Evolutionary conservation across 2,329 filamentous ascomycete species (phyloP), one percentile per base, ranked within the genome.

Genomic region (Ramichloridium luteum): DNA sequence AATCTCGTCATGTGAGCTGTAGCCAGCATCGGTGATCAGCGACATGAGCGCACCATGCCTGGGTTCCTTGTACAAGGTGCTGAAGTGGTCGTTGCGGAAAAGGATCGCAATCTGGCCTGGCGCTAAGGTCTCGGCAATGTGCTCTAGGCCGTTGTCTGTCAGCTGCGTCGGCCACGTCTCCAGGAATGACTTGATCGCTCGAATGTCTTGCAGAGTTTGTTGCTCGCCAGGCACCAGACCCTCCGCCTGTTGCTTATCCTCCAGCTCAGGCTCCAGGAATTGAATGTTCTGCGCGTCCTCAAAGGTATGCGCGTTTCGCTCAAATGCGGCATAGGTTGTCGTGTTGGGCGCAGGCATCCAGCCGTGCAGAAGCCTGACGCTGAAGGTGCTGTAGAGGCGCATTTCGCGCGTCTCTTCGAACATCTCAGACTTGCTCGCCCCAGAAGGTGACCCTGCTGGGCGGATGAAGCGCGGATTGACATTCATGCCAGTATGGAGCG

Each of bases 1-100:
- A 9, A 98, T 76, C 53, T 96, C 88, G 11, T 85, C 79, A 45
- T 94, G 84, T 6, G 68, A 72, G 8, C 80, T 77, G 50, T 93
- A 98, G 1, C 90, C 90, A 15, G 84, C 80, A 52, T 98, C 90
- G 0, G 90, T 96, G 10, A 98, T 85, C 3, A 98, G 62, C 0
- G 81, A 84, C 41, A 88, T 72, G 1, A 96, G 67, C 43, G 81
- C 70, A 25, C 74, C 67, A 1, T 77, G 83, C 27, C 76, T 64
- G 0, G 88, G 84, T 46, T 96, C 84, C 38, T 86, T 83, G 57
- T 93, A 93, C 0, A 98, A 57, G 0, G 88, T 96, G 25, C 84
- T 85, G 51, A 98, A 98, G 54, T 98, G 90, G 50, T 98, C 88
- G 48, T 98, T 98, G 15, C 90, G 74, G 62, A 98, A 98, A 2